Conservation (phyloP, 2,329 filamentous ascomycete genomes). For the Diaporthe vexans region DNA sequence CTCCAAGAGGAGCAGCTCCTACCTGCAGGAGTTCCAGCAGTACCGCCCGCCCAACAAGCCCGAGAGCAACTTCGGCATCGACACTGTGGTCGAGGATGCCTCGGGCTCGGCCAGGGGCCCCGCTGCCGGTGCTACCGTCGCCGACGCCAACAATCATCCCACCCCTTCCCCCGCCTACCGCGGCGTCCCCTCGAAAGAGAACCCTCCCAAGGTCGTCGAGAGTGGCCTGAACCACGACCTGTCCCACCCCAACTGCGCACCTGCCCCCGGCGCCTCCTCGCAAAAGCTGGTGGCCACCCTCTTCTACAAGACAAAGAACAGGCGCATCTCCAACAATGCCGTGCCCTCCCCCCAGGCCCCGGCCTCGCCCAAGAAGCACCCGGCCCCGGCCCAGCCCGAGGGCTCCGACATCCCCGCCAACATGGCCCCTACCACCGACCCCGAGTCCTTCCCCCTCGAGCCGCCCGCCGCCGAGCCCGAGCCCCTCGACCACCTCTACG, state of each 20-base stretch:
- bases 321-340: conserved; percentile 50
- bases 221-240: conserved; percentile 73
- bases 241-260: conserved; percentile 74
- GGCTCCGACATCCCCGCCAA: conserved; percentile 62
- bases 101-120: conserved; percentile 50
- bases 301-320: conserved; percentile 68
- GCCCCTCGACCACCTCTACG: conserved; percentile 75
- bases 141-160: background rate
- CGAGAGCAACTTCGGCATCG: conserved; percentile 72
- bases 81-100: conserved; percentile 73
- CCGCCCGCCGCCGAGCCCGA: conserved; percentile 69
- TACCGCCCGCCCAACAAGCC: conserved; percentile 69
- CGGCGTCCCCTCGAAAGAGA: conserved; percentile 71
- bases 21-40: conserved; percentile 74
- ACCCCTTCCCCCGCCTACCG: conserved; percentile 60
- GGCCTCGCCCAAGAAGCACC: conserved; percentile 46
- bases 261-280: conserved; percentile 60
- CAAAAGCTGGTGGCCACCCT: conserved; percentile 73
- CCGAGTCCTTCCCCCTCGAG: conserved; percentile 72
- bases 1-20: conserved; percentile 72
- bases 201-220: conserved; percentile 72
- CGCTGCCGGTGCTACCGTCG: conserved; percentile 15
- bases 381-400: conserved; percentile 48
- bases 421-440: conserved; percentile 71
- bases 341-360: conserved; percentile 54